Evolutionary conservation across 2,329 filamentous ascomycete species (phyloP).

Genomic region (Aureobasidium lini): DNA sequence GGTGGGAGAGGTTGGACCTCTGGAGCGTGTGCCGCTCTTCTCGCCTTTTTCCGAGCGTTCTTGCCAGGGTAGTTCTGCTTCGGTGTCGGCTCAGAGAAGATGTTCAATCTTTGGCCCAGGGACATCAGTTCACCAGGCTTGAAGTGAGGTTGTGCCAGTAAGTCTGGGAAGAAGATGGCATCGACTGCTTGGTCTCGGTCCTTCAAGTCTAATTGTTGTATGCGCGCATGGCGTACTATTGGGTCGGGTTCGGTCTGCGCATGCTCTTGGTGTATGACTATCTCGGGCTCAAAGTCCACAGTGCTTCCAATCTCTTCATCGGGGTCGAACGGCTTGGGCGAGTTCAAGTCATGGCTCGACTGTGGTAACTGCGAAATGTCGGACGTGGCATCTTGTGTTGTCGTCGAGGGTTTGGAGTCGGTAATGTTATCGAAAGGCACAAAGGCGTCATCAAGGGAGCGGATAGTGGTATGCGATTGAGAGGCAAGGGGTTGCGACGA

Average conservation of each 20-base stretch:
- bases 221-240: background rate
- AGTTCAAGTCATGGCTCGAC: background rate
- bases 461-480: background rate
- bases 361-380: background rate
- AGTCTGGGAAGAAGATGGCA: conserved; percentile 1
- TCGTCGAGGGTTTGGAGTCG: background rate
- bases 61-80: background rate
- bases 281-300: conserved; percentile 7
- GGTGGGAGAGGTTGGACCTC: background rate
- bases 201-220: background rate
- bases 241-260: background rate
- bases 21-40: background rate
- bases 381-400: background rate
- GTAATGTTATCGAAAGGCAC: conserved; percentile 15
- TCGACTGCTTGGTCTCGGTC: background rate
- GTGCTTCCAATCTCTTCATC: background rate
- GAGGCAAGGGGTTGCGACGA: background rate
- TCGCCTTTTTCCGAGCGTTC: conserved; percentile 8
- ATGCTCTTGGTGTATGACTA: background rate
- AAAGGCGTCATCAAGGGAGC: conserved; percentile 14
- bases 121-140: background rate
- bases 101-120: background rate
- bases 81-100: background rate
- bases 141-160: background rate
- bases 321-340: background rate